Evolutionary conservation across 2,329 filamentous ascomycete species (phyloP).

Genomic region (Chaetothyriales sp.): DNA sequence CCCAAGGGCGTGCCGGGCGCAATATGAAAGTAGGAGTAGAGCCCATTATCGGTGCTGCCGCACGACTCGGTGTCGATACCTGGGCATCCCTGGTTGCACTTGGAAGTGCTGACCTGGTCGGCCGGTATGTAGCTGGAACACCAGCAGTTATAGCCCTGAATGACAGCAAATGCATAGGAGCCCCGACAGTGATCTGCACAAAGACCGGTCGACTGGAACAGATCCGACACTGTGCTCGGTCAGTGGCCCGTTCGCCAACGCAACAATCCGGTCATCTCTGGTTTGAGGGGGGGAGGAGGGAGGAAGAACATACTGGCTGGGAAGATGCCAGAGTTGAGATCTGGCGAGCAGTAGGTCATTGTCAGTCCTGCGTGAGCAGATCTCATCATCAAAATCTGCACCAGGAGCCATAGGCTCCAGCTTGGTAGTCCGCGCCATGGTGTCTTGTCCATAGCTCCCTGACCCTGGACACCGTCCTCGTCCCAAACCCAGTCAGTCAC

Average conservation of each 20-base stretch:
- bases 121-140: conserved; percentile 33
- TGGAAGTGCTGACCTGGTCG: conserved; percentile 20
- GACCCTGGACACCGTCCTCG: not conserved
- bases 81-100: conserved; percentile 30
- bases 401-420: not conserved
- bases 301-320: conserved; percentile 21
- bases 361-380: conserved; percentile 7
- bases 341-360: conserved; percentile 28
- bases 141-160: conserved; percentile 34
- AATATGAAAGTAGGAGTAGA: conserved; percentile 31
- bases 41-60: conserved; percentile 24
- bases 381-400: not conserved
- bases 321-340: conserved; percentile 29
- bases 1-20: conserved; percentile 10
- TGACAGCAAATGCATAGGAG: conserved; percentile 31
- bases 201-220: conserved; percentile 32
- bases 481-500: not conserved
- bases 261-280: not conserved
- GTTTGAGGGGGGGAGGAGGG: too few species aligned
- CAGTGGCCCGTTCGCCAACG: conserved; percentile 3
- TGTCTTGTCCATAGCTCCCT: not conserved
- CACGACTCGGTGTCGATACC: conserved; percentile 34
- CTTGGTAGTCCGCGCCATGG: not conserved
- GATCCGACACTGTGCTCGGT: conserved; percentile 21
- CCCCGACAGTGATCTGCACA: conserved; percentile 26